These are phyloP conservation scores for Heritiera littoralis DNA, from an alignment of 345 rosid species.

Conservation along the genomic window DNA sequence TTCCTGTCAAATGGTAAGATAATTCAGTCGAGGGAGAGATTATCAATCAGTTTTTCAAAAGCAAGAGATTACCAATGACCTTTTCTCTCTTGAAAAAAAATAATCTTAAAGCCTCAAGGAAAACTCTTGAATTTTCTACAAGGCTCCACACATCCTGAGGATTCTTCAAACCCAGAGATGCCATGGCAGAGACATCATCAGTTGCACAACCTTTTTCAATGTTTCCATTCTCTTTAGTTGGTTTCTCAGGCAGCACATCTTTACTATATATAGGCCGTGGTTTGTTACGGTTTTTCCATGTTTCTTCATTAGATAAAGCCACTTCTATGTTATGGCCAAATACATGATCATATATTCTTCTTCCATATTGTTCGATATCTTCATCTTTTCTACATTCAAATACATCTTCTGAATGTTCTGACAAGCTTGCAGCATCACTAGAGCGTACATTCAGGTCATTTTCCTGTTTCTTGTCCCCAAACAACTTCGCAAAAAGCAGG, in stretches of 20 bases:
- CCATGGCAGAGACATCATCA: slow-evolving; percentile 74
- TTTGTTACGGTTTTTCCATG: slow-evolving; percentile 81
- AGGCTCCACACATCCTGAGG: slow-evolving; percentile 97
- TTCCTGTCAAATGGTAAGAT: slow-evolving; percentile 49
- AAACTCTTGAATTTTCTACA: slow-evolving; percentile 73
- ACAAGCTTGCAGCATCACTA: slow-evolving; percentile 58
- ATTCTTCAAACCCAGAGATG: slow-evolving; percentile 84
- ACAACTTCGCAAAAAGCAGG: slow-evolving; percentile 90
- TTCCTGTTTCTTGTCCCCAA: slow-evolving; percentile 94
- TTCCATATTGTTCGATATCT: slow-evolving; percentile 80
- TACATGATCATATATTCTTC: slow-evolving; percentile 94
- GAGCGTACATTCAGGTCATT: slow-evolving; percentile 96
- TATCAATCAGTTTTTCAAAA: slow-evolving; percentile 18
- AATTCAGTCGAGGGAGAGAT: slow-evolving; percentile 14
- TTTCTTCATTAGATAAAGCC: slow-evolving; percentile 92
- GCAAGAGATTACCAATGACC: slow-evolving; percentile 41
- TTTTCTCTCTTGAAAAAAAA: slow-evolving; percentile 74
- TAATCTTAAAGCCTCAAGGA: slow-evolving; percentile 75
- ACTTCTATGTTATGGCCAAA: slow-evolving; percentile 93
- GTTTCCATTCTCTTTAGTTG: slow-evolving; percentile 63
- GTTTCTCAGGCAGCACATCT: slow-evolving; percentile 58
- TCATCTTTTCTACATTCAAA: slow-evolving; percentile 71
- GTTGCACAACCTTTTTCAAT: slow-evolving; percentile 38
- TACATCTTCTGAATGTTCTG: slow-evolving; percentile 69
- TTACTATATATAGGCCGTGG: slow-evolving; percentile 83